These are phyloP conservation scores for Marsdenia floribunda DNA, from an alignment of 257 asterid genomes.

Conservation along the genomic window DNA sequence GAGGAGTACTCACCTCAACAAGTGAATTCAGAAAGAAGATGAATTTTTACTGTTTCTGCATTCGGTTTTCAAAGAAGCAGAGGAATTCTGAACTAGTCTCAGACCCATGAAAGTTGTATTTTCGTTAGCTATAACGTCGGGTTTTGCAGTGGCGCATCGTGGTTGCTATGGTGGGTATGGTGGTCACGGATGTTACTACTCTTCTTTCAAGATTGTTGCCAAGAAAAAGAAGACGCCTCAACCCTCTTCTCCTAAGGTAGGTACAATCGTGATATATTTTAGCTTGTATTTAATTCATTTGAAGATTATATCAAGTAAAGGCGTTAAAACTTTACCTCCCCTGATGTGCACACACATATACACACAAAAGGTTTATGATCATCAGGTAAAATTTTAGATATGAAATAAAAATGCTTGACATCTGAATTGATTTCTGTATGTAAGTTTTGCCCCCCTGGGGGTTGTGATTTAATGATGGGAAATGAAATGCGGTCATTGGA, in stretches of 20 bases:
- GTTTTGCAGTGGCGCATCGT: constrained; percentile 31
- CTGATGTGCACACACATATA: not conserved
- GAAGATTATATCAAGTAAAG: constrained; percentile 6
- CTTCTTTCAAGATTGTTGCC: constrained; percentile 52
- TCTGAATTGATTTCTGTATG: not conserved
- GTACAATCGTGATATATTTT: constrained; percentile 23
- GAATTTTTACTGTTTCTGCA: not conserved
- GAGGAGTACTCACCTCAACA: not conserved
- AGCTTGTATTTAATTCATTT: not conserved
- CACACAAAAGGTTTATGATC: not conserved
- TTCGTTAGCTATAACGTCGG: constrained; percentile 28
- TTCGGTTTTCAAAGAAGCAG: constrained; percentile 3
- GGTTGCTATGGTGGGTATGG: constrained; percentile 15
- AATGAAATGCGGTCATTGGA: not conserved
- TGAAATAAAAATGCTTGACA: not conserved
- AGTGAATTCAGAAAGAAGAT: constrained; percentile 9
- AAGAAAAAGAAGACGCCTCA: constrained; percentile 59
- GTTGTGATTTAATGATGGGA: not conserved
- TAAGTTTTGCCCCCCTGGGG: not conserved
- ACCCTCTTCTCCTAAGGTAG: constrained; percentile 63
- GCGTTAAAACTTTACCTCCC: not conserved
- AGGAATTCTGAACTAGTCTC: constrained; percentile 8
- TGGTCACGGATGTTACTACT: constrained; percentile 18
- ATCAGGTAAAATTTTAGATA: not conserved
- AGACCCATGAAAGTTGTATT: constrained; percentile 55